Base-by-base conservation (phyloP, 2,329 filamentous ascomycete species). In the Aspergillus felis region DNA sequence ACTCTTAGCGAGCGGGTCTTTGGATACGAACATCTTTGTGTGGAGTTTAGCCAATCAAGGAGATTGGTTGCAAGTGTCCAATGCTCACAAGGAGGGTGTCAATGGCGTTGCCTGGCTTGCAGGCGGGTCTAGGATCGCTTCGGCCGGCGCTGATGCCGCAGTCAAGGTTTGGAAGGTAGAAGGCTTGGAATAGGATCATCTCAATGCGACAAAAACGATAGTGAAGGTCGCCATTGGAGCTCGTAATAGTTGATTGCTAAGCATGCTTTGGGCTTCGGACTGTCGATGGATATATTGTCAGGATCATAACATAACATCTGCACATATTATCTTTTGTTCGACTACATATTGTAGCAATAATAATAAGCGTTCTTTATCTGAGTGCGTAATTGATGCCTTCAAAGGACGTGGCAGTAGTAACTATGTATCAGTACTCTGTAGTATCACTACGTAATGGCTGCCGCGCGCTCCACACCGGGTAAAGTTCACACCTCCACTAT, bases 1-100 rank as follows among this genome's bases (percentile, higher is more conserved):
- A 24, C 89, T 92, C 70, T 87, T 92, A 2, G 91, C 86, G 22
- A 96, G 90, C 71, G 93, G 92, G 12, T 88, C 86, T 49, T 78
- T 99, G 51, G 94, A 99, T 72, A 97, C 93, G 0, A 92, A 96
- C 68, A 84, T 99, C 22, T 92, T 91, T 71, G 87, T 96, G 29
- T 99, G 94, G 91, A 96, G 91, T 72, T 75, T 97, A 56, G 78
- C 80, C 47, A 90, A 91, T 71, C 93, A 93, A 0, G 92, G 91
- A 2, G 90, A 90, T 74, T 84, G 93, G 64, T 84, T 95, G 64
- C 93, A 94, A 79, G 88, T 87, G 14, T 77, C 86, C 24, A 96
- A 96, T 70, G 92, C 93, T 51, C 94, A 99, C 78, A 97, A 97
- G 78, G 94, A 97, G 70, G 94, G 94, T 9, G 92, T 97, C 20